Percentiles rank a stretch among this genome's conserved stretches.
Conservation (phyloP, 441 rosid species). For the Erodium chrysanthum region DNA sequence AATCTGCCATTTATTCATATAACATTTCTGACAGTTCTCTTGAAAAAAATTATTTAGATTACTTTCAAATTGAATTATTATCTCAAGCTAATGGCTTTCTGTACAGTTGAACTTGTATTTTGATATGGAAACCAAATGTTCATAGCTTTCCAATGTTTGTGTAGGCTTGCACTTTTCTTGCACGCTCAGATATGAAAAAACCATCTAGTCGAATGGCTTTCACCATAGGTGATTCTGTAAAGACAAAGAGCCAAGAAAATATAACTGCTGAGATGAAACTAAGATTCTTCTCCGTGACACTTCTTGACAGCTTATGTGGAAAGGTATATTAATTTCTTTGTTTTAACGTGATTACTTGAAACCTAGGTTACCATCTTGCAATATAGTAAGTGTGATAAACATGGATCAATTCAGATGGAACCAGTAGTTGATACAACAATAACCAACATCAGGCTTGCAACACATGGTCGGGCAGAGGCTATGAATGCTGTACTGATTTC, state of each 20-base stretch:
- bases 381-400: slow-evolving; percentile 16
- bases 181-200: slow-evolving; percentile 74
- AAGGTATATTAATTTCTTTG: slow-evolving; percentile 38
- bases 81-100: slow-evolving; percentile 14
- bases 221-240: slow-evolving; percentile 74
- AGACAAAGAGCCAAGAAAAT: slow-evolving; percentile 82
- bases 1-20: slow-evolving; percentile 5
- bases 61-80: slow-evolving; percentile 5
- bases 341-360: not conserved
- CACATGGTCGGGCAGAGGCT: slow-evolving; percentile 89
- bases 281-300: slow-evolving; percentile 76
- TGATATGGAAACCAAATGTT: slow-evolving; percentile 11
- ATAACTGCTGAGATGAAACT: slow-evolving; percentile 79
- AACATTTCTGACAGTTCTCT: slow-evolving; percentile 3
- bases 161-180: slow-evolving; percentile 97
- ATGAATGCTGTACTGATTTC: slow-evolving; percentile 95
- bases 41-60: not conserved
- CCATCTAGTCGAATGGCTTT: slow-evolving; percentile 78
- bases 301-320: slow-evolving; percentile 84
- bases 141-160: slow-evolving; percentile 24
- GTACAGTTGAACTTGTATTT: slow-evolving; percentile 15
- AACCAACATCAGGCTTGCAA: slow-evolving; percentile 89
- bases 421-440: slow-evolving; percentile 84
- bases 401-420: slow-evolving; percentile 61
- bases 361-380: not conserved